A percentile compares a stretch with the other conserved stretches of the same genome.
Evolutionary conservation across 208 protist genomes (phyloP).

Genomic region (Leishmania gerbilli): DNA sequence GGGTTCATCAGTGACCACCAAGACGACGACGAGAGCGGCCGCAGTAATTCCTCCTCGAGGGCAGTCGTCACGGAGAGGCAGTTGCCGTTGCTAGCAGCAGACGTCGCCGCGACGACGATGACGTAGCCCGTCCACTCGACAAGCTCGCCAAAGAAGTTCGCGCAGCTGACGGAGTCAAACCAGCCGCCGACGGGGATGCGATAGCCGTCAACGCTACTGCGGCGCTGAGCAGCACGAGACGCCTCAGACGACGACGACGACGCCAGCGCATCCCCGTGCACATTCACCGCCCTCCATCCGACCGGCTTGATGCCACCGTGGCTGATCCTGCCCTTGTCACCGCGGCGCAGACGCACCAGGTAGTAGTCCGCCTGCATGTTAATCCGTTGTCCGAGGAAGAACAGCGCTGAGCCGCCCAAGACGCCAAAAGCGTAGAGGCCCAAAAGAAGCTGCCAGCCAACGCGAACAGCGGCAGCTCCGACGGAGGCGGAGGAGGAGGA

Average conservation of each 20-base stretch:
- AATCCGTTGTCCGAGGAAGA: constrained; percentile 51
- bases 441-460: constrained; percentile 2
- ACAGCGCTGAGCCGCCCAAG: constrained; percentile 35
- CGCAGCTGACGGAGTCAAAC: constrained; percentile 78
- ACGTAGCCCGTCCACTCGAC: constrained; percentile 79
- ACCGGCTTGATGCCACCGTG: background rate
- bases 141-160: constrained; percentile 82
- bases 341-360: constrained; percentile 39
- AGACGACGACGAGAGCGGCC: background rate
- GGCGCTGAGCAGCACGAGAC: background rate
- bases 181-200: constrained; percentile 56
- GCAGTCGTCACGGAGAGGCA: background rate
- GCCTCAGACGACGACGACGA: background rate
- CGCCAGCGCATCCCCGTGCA: background rate
- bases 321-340: background rate
- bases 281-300: background rate
- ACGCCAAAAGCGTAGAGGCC: constrained; percentile 17
- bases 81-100: constrained; percentile 8
- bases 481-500: background rate
- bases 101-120: constrained; percentile 45
- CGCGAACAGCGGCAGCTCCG: background rate
- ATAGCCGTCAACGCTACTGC: constrained; percentile 26
- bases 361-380: constrained; percentile 67
- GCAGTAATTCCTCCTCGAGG: constrained; percentile 1
- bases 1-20: background rate